Percentiles rank a stretch among this genome's conserved stretches.
These are phyloP conservation scores for Albifimbria verrucaria DNA, from an alignment of 2,329 filamentous ascomycete genomes.

Conservation along the genomic window DNA sequence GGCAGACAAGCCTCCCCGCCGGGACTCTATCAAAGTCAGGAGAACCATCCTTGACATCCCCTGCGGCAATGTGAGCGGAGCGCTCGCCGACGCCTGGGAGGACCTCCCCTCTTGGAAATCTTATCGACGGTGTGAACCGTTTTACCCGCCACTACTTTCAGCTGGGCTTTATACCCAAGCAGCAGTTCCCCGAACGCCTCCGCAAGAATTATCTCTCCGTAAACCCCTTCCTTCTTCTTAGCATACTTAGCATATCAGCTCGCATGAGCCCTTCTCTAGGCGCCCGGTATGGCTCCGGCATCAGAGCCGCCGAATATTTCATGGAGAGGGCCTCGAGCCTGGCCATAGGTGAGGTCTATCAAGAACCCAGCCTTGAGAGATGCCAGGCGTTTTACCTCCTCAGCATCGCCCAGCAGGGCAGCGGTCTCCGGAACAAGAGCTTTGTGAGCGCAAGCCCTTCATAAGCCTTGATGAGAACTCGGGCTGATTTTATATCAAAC, in stretches of 20 bases:
- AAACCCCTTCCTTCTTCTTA: constrained; percentile 52
- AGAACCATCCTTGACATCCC: constrained; percentile 29
- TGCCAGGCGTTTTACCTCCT: constrained; percentile 58
- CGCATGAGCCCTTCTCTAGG: constrained; percentile 49
- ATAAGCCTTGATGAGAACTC: neutral
- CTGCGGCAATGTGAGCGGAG: constrained; percentile 11
- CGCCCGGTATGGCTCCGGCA: constrained; percentile 45
- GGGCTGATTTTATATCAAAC: constrained; percentile 3
- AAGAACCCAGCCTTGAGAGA: constrained; percentile 49
- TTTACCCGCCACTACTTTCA: constrained; percentile 58
- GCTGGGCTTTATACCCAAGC: constrained; percentile 56
- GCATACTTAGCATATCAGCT: constrained; percentile 55
- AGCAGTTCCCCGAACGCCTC: constrained; percentile 45
- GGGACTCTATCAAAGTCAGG: constrained; percentile 32
- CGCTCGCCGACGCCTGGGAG: constrained; percentile 41
- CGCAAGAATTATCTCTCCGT: constrained; percentile 43
- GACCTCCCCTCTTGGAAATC: constrained; percentile 45
- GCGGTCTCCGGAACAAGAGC: constrained; percentile 49
- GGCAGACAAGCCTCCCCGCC: constrained; percentile 41
- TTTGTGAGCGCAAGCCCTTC: constrained; percentile 37
- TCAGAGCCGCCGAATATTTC: constrained; percentile 50
- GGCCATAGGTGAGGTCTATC: constrained; percentile 48
- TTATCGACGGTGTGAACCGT: constrained; percentile 49
- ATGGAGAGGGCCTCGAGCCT: constrained; percentile 47
- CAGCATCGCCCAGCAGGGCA: constrained; percentile 57